Conservation (phyloP, 495 filamentous ascomycete species). For the Hypoxylon cercidicola region DNA sequence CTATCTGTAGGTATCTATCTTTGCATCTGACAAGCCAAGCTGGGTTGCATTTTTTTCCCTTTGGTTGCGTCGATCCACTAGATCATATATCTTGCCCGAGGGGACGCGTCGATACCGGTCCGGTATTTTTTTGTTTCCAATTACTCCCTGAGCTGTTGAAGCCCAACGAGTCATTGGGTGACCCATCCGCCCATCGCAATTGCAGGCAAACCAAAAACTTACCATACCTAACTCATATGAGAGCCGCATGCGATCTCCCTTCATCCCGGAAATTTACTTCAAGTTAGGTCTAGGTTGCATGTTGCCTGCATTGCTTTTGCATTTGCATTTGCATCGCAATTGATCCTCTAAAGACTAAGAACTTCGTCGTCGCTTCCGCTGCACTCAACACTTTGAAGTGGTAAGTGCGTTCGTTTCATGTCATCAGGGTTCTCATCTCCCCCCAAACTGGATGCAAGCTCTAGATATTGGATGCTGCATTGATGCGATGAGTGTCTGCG, state of each 20-base stretch:
- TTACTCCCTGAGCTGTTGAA: slow-evolving; percentile 21
- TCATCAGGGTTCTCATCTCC: slow-evolving; percentile 21
- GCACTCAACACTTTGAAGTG: slow-evolving; percentile 3
- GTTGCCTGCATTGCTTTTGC: slow-evolving; percentile 2
- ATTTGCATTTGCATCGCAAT: not conserved
- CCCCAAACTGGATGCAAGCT: too few relatives aligned
- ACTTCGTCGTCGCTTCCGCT: slow-evolving; percentile 12
- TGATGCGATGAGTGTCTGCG: slow-evolving; percentile 3
- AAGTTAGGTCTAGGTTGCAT: not conserved
- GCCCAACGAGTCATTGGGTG: slow-evolving; percentile 34
- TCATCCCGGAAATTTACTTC: slow-evolving; percentile 8
- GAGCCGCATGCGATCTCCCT: slow-evolving; percentile 17
- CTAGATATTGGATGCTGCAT: not conserved
- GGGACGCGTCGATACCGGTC: slow-evolving; percentile 14
- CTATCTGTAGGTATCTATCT: not conserved
- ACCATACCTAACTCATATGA: slow-evolving; percentile 20
- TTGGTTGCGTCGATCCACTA: slow-evolving; percentile 20
- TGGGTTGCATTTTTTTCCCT: slow-evolving; percentile 23
- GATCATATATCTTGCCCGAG: slow-evolving; percentile 12
- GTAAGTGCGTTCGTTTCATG: slow-evolving; percentile 27
- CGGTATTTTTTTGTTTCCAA: not conserved
- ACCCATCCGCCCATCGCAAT: slow-evolving; percentile 1
- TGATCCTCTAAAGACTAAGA: not conserved
- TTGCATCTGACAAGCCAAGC: slow-evolving; percentile 25
- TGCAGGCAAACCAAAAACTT: not conserved